These are phyloP conservation scores for Aegle marmelos DNA, from an alignment of 345 rosid genomes.

Conservation along the genomic window DNA sequence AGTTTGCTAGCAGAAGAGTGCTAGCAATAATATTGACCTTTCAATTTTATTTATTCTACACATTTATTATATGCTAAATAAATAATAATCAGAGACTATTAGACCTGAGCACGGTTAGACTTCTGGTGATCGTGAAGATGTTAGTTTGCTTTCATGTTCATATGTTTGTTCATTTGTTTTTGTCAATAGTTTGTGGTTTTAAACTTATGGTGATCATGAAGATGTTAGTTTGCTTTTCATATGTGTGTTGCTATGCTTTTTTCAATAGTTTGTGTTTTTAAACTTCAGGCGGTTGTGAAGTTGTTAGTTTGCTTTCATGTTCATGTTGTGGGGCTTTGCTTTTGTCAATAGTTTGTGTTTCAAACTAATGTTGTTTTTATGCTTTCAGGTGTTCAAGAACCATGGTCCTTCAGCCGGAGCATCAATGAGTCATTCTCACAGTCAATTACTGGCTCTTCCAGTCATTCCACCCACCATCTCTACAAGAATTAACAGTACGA, in stretches of 20 bases:
- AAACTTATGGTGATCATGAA: no score
- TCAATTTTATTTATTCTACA: not conserved
- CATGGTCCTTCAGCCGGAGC: slow-evolving; percentile 94
- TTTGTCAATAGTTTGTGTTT: not conserved
- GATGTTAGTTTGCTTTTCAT: no score
- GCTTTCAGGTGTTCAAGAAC: slow-evolving; percentile 82
- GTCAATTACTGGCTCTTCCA: slow-evolving; percentile 84
- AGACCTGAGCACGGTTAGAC: not conserved
- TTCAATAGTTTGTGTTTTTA: no score
- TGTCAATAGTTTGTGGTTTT: not conserved
- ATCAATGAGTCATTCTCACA: slow-evolving; percentile 89
- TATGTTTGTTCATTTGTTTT: not conserved
- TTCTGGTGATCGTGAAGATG: not conserved
- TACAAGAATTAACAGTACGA: slow-evolving; percentile 49
- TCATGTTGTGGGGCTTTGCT: not conserved
- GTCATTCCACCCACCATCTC: slow-evolving; percentile 64
- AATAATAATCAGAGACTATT: not conserved
- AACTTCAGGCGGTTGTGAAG: not conserved
- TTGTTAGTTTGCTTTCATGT: not conserved
- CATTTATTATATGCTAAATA: not conserved
- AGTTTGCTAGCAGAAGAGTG: not conserved
- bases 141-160: not conserved
- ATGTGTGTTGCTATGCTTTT: no score
- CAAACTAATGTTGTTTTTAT: slow-evolving; percentile 14
- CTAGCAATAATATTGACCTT: not conserved